phyloP scores from a whole-genome alignment of 2,329 filamentous ascomycete species.

The Byssothecium circinans region DNA sequence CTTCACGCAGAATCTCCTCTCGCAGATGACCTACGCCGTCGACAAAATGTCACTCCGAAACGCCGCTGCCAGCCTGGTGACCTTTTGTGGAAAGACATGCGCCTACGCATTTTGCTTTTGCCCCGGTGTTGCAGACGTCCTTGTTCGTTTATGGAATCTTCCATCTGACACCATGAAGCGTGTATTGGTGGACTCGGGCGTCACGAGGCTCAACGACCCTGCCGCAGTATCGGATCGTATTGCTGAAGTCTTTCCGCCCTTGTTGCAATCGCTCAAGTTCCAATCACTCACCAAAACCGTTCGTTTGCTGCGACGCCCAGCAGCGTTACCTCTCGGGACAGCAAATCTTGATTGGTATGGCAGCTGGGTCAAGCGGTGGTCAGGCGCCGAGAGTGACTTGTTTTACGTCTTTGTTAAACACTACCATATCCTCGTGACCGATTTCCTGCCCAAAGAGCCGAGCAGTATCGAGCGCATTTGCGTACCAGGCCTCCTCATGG shows the following conservation, averaged over 20 bases:
- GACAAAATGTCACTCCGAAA: constrained; percentile 84
- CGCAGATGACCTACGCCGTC: constrained; percentile 84
- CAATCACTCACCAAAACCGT: constrained; percentile 62
- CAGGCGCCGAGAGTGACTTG: constrained; percentile 81
- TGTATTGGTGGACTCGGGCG: constrained; percentile 68
- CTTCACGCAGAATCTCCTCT: constrained; percentile 78
- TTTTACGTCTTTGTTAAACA: constrained; percentile 92
- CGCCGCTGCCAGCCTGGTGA: constrained; percentile 66
- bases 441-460: constrained; percentile 54
- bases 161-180: constrained; percentile 70
- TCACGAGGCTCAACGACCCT: constrained; percentile 57
- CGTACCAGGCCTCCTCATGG: constrained; percentile 75
- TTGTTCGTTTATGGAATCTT: constrained; percentile 79
- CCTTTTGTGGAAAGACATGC: constrained; percentile 86
- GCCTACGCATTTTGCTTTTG: constrained; percentile 95
- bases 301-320: constrained; percentile 64
- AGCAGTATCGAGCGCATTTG: constrained; percentile 61
- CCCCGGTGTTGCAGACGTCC: constrained; percentile 79
- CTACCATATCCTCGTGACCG: constrained; percentile 76
- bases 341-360: constrained; percentile 81
- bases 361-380: constrained; percentile 83
- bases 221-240: constrained; percentile 61
- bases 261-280: constrained; percentile 64
- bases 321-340: constrained; percentile 67
- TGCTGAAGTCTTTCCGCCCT: constrained; percentile 68